Conservation (phyloP, 495 filamentous ascomycete genomes). For the Annulohypoxylon nitens region DNA sequence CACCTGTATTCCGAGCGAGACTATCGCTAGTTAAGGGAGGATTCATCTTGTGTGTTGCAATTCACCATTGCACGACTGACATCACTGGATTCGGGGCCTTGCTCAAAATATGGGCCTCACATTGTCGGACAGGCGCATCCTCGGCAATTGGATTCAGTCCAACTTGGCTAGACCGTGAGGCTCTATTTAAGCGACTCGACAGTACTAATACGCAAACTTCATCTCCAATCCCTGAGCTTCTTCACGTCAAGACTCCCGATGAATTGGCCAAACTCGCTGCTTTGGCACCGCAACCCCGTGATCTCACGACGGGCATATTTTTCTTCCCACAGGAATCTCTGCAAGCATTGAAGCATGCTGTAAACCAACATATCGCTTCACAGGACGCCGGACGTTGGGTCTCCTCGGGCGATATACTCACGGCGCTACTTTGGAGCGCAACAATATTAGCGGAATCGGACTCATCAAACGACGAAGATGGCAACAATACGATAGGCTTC, state of each 20-base stretch:
- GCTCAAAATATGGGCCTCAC: conserved; percentile 49
- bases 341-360: conserved; percentile 35
- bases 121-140: conserved; percentile 40
- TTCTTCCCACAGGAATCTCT: conserved; percentile 41
- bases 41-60: conserved; percentile 41
- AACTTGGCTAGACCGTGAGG: conserved; percentile 40
- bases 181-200: conserved; percentile 1
- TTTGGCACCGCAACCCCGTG: not conserved
- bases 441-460: conserved; percentile 34
- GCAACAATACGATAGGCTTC: conserved; percentile 41
- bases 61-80: conserved; percentile 50
- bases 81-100: conserved; percentile 48
- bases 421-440: conserved; percentile 48
- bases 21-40: conserved; percentile 46
- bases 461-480: not conserved
- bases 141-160: conserved; percentile 31
- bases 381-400: conserved; percentile 36
- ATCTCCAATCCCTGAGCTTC: conserved; percentile 33
- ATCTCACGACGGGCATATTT: conserved; percentile 34
- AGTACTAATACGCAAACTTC: not conserved
- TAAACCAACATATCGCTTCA: conserved; percentile 35
- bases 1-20: conserved; percentile 46
- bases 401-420: conserved; percentile 47
- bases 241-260: conserved; percentile 29
- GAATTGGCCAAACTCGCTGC: conserved; percentile 22